These are phyloP conservation scores for Podospora comata DNA, from an alignment of 495 filamentous ascomycete species.

Conservation along the genomic window DNA sequence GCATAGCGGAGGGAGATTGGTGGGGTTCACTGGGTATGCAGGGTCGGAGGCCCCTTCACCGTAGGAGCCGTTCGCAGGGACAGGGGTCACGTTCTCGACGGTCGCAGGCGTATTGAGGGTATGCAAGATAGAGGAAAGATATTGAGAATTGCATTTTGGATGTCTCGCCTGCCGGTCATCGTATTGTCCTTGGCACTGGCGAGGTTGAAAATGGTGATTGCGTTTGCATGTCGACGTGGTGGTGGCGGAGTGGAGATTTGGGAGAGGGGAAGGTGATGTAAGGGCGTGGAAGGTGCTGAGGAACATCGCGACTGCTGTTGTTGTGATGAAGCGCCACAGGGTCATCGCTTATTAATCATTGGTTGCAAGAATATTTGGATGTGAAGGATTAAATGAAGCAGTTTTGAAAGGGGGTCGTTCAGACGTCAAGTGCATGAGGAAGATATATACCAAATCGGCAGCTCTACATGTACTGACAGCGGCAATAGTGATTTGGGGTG, in stretches of 20 bases:
- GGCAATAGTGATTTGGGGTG: neutral
- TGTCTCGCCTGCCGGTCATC: neutral
- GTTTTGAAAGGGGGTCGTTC: neutral
- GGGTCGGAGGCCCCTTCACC: slow-evolving; percentile 39
- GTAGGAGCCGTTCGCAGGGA: slow-evolving; percentile 33
- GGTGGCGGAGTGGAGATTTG: neutral
- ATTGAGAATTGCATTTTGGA: neutral
- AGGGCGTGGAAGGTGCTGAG: neutral
- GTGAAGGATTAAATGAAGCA: too few relatives aligned
- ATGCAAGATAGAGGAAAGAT: neutral
- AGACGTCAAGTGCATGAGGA: neutral
- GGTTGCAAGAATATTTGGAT: too few relatives aligned
- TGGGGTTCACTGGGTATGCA: slow-evolving; percentile 44
- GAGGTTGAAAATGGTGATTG: neutral
- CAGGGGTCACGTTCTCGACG: slow-evolving; percentile 32
- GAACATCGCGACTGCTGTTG: neutral
- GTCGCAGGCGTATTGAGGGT: neutral
- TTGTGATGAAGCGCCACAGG: too few relatives aligned
- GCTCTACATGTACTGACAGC: neutral
- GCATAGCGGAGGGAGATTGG: slow-evolving; percentile 47
- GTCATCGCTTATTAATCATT: too few relatives aligned
- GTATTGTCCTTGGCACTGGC: neutral
- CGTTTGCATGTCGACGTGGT: neutral
- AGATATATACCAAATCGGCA: neutral
- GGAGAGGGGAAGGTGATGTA: neutral